These are phyloP conservation scores for Leccinum truebloodii DNA, from an alignment of 768 basidiomycete species.

Conservation along the genomic window DNA sequence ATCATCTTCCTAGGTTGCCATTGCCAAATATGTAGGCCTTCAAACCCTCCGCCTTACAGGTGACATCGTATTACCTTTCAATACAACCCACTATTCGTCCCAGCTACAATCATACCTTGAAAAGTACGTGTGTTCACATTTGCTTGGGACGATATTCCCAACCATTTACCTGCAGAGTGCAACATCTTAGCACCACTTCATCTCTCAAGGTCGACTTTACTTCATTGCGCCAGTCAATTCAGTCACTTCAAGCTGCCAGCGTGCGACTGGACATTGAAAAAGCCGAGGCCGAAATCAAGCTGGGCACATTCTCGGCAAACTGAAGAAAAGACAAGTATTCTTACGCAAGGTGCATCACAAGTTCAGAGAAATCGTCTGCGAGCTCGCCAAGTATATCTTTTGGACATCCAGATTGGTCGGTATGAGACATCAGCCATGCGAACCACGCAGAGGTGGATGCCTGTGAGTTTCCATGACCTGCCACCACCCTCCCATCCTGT, in stretches of 20 bases:
- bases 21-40: conserved; percentile 68
- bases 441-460: too few species aligned
- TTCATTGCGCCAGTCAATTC: conserved; percentile 47
- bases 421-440: too few species aligned
- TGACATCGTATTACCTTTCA: conserved; percentile 66
- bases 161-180: conserved; percentile 29
- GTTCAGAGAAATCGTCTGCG: conserved; percentile 31
- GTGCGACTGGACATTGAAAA: conserved; percentile 61
- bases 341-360: conserved; percentile 22
- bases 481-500: too few species aligned
- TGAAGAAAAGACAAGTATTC: conserved; percentile 29
- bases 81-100: conserved; percentile 73
- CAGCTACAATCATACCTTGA: conserved; percentile 66
- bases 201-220: conserved; percentile 52
- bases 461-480: too few species aligned
- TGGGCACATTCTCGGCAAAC: conserved; percentile 45
- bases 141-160: conserved; percentile 26
- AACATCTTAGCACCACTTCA: conserved; percentile 20
- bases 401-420: too few species aligned
- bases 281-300: conserved; percentile 48
- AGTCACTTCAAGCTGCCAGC: conserved; percentile 52
- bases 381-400: conserved; percentile 33
- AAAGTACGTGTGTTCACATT: conserved; percentile 41
- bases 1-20: conserved; percentile 48
- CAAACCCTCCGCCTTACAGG: conserved; percentile 63